phyloP scores from a whole-genome alignment of 23 red algal genomes.

The Chondrus crispus region DNA sequence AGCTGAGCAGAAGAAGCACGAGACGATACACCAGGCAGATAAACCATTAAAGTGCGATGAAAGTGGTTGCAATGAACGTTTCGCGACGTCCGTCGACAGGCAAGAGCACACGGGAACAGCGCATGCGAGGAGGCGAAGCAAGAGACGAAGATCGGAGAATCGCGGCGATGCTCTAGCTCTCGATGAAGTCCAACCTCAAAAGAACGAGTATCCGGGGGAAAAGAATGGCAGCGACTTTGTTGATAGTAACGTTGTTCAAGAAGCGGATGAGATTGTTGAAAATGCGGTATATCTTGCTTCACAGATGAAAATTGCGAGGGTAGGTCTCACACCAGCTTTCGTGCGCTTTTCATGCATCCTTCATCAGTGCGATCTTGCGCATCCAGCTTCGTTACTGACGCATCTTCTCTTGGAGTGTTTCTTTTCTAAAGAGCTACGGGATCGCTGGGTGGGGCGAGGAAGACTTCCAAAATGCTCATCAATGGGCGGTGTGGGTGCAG shows the following conservation, averaged over 20 bases:
- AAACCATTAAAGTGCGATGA: not conserved
- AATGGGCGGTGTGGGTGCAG: constrained; percentile 52
- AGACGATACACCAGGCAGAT: not conserved
- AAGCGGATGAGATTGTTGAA: constrained; percentile 27
- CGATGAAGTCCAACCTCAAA: too few species aligned
- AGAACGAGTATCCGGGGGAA: not conserved
- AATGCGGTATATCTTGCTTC: constrained; percentile 21
- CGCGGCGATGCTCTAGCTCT: not conserved
- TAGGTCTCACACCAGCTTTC: not conserved
- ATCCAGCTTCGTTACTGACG: not conserved
- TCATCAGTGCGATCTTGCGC: not conserved
- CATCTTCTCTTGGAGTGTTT: not conserved
- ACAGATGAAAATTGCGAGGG: constrained; percentile 36
- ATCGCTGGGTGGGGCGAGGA: constrained; percentile 25
- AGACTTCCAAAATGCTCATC: constrained; percentile 27
- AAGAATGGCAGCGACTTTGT: not conserved
- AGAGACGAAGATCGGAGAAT: not conserved
- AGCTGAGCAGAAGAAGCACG: not conserved
- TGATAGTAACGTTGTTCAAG: not conserved
- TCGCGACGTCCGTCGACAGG: not conserved
- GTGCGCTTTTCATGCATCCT: not conserved
- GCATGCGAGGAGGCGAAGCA: not conserved
- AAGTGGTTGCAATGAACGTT: not conserved
- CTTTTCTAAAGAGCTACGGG: constrained; percentile 25
- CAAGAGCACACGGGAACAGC: not conserved